A percentile compares a stretch with the other conserved stretches of the same genome.
phyloP scores from a whole-genome alignment of 1,284 basidiomycete species.

The Tetrapyrgos nigripes region DNA sequence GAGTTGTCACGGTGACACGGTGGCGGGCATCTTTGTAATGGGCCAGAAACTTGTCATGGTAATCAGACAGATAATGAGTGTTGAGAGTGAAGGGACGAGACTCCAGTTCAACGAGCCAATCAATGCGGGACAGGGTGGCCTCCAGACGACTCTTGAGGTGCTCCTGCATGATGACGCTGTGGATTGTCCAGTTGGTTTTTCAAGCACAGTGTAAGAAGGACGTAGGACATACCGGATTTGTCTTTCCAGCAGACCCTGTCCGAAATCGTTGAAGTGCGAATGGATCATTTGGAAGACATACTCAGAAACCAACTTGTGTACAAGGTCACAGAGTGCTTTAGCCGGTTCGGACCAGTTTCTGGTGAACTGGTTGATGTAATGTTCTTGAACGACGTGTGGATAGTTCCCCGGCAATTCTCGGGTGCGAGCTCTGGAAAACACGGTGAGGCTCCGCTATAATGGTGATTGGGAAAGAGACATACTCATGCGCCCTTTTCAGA shows the following conservation, averaged over 20 bases:
- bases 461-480: slow-evolving; percentile 23
- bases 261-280: slow-evolving; percentile 57
- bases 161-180: slow-evolving; percentile 53
- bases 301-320: slow-evolving; percentile 44
- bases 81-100: slow-evolving; percentile 61
- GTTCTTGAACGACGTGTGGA: slow-evolving; percentile 64
- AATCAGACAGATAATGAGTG: slow-evolving; percentile 60
- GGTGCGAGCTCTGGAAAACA: slow-evolving; percentile 58
- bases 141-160: slow-evolving; percentile 44
- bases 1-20: slow-evolving; percentile 35
- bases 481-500: slow-evolving; percentile 53
- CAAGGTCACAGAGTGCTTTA: slow-evolving; percentile 50
- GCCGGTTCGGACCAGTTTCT: slow-evolving; percentile 58
- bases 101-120: slow-evolving; percentile 63
- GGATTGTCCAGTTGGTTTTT: neutral
- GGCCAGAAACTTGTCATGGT: slow-evolving; percentile 60
- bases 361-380: slow-evolving; percentile 53
- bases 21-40: slow-evolving; percentile 53
- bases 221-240: slow-evolving; percentile 53
- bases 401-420: slow-evolving; percentile 72
- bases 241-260: slow-evolving; percentile 56
- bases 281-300: slow-evolving; percentile 50
- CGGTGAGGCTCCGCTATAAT: neutral
- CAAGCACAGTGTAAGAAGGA: neutral
- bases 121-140: slow-evolving; percentile 45